These are phyloP conservation scores for Flaveria robusta DNA, from an alignment of 129 eudicot genomes.

Conservation along the genomic window DNA sequence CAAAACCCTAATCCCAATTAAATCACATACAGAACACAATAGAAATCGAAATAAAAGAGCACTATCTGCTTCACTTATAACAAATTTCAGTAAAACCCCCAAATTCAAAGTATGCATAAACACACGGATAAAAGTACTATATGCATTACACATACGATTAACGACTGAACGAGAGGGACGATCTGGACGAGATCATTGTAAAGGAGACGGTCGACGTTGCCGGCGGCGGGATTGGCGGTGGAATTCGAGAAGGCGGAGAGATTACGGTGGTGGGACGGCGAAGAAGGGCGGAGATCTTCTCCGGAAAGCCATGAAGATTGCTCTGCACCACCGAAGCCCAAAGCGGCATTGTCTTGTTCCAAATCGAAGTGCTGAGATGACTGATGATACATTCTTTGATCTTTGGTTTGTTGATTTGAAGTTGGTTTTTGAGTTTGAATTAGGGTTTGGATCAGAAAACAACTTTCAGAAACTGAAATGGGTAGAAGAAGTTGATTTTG, in stretches of 20 bases:
- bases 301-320: conserved; percentile 74
- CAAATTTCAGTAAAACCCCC: not conserved
- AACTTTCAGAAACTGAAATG: conserved; percentile 16
- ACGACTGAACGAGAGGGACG: conserved; percentile 92
- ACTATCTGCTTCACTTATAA: not conserved
- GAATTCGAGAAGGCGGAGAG: conserved; percentile 8
- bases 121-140: not conserved
- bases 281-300: conserved; percentile 42
- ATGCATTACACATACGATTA: conserved; percentile 50
- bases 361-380: conserved; percentile 67
- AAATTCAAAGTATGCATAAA: conserved; percentile 7
- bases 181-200: conserved; percentile 74
- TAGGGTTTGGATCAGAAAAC: conserved; percentile 14
- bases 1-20: conserved; percentile 23
- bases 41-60: not conserved
- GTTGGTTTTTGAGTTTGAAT: not conserved
- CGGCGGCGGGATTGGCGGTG: conserved; percentile 16
- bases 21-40: not conserved
- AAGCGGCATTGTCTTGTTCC: conserved; percentile 44
- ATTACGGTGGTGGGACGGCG: conserved; percentile 42
- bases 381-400: conserved; percentile 50
- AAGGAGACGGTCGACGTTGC: conserved; percentile 70
- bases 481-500: conserved; percentile 18
- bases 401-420: conserved; percentile 1
- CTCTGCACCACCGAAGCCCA: conserved; percentile 51